Base-by-base conservation (phyloP, 2,329 filamentous ascomycete genomes). In the Xylariaceae sp. region DNA sequence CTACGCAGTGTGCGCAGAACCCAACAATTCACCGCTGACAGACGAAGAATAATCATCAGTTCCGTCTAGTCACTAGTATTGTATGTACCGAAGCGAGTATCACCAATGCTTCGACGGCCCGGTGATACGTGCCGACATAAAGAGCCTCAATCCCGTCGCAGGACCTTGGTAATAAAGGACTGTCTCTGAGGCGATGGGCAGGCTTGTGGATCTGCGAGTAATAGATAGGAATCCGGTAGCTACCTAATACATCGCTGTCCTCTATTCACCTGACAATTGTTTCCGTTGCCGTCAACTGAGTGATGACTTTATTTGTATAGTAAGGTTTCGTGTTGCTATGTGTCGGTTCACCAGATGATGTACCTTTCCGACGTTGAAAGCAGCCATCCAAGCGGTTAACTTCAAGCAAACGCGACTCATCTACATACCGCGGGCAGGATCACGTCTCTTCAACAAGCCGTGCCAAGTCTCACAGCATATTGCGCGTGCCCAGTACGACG, bases 11-110 rank as follows among this genome's bases (percentile, higher is more conserved):
- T 6, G 13, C 7, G 11, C 18, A 15, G 8, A 51, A 30, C 23
- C 23, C 4, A 5, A 30, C 23, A 30, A 5, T 30, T 30, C 23
- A 30, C 23, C 23, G 23, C 23, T 30, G 23, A 30, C 23, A 30
- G 23, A 30, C 23, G 23, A 30, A 30, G 23, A 30, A 30, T 30
- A 30, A 5, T 5, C 23, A 5, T 30, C 23, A 8, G 11, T 23
- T 18, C 51, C 4, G n/a, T 37, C 35, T 30, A 52, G 30, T 44
- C 77, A 84, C 62, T 77, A 69, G 55, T 68, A 30, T n/a, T 35
- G 11, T 51, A 51, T n/a, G 3, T 51, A 35, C 11, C 6, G 48
- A 51, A 10, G 18, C 18, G 23, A 13, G 9, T 10, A 34, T 15
- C 49, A 4, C n/a, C n/a, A 6, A 51, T 13, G 11, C 48, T 49